Conservation (phyloP, 257 asterid species). For the Solanum lycopersicoides region DNA sequence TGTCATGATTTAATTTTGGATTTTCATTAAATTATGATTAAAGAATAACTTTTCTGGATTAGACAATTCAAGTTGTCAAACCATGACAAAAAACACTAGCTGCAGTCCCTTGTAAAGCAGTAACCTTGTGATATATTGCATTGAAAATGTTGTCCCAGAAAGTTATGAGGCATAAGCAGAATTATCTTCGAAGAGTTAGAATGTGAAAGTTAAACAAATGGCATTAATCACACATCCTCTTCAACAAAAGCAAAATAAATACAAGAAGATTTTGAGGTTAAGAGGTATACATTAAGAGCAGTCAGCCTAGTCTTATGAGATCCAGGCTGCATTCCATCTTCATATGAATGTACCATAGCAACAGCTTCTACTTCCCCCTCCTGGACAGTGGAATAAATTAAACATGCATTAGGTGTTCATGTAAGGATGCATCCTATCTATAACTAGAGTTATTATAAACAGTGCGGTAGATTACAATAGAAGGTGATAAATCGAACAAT, state of each 20-base stretch:
- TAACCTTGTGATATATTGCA: not conserved
- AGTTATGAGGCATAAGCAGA: not conserved
- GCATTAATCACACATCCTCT: not conserved
- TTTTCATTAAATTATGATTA: not conserved
- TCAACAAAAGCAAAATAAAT: not conserved
- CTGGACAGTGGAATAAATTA: slow-evolving; percentile 25
- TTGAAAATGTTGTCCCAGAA: not conserved
- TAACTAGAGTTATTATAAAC: not conserved
- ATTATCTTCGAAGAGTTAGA: not conserved
- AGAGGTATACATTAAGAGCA: slow-evolving; percentile 74
- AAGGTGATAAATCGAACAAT: not conserved
- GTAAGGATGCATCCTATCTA: not conserved
- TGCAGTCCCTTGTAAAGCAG: not conserved
- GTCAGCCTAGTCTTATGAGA: slow-evolving; percentile 84
- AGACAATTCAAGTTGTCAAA: not conserved
- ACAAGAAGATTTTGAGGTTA: not conserved
- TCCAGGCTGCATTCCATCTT: slow-evolving; percentile 69
- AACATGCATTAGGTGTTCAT: not conserved
- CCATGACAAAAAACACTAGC: not conserved
- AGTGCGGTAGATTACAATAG: not conserved
- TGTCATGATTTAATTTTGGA: not conserved
- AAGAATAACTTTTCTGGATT: not conserved
- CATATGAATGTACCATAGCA: slow-evolving; percentile 80
- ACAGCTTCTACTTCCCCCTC: slow-evolving; percentile 94
- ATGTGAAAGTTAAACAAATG: not conserved